A percentile compares a stretch with the other conserved stretches of the same genome.
Conservation (phyloP, 768 basidiomycete species). For the Russula ochroleuca region DNA sequence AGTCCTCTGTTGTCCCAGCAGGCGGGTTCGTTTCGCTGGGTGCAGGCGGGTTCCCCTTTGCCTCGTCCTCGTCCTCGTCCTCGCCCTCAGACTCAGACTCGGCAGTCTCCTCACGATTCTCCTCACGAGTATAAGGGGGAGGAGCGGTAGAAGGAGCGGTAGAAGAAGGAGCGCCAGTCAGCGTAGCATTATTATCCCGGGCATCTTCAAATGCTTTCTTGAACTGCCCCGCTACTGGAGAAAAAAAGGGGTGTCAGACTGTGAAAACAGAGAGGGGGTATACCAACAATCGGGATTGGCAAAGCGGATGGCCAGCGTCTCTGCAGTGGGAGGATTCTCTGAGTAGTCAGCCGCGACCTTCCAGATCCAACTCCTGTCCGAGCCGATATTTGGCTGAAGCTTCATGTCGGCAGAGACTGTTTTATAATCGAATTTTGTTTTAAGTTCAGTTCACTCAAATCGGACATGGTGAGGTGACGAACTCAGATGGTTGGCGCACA, state of each 20-base stretch:
- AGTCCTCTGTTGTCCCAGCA: conserved; percentile 33
- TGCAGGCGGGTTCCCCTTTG: conserved; percentile 30
- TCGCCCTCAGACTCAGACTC: conserved; percentile 24
- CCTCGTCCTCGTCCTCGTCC: conserved; percentile 32
- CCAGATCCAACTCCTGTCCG: conserved; percentile 99
- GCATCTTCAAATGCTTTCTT: conserved; percentile 86
- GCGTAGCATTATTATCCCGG: conserved; percentile 57
- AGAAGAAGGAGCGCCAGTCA: conserved; percentile 29
- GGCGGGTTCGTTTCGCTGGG: conserved; percentile 29
- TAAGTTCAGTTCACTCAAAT: neutral
- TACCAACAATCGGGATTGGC: conserved; percentile 90
- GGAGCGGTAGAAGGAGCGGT: conserved; percentile 30
- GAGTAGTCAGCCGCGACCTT: conserved; percentile 95
- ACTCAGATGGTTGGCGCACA: conserved; percentile 98
- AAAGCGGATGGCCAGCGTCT: conserved; percentile 97
- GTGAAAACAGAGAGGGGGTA: neutral
- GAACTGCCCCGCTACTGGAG: conserved; percentile 76
- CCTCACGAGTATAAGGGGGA: conserved; percentile 34
- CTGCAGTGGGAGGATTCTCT: conserved; percentile 82
- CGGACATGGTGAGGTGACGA: conserved; percentile 30
- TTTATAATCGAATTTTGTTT: conserved; percentile 1
- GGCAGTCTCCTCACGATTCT: conserved; percentile 33
- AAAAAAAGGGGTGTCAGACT: neutral
- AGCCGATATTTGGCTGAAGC: conserved; percentile 96
- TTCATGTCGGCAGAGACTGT: conserved; percentile 86